Percentiles rank a stretch among this genome's conserved stretches.
These are phyloP conservation scores for Claviceps quebecensis DNA, from an alignment of 2,329 filamentous ascomycete species.

Conservation along the genomic window DNA sequence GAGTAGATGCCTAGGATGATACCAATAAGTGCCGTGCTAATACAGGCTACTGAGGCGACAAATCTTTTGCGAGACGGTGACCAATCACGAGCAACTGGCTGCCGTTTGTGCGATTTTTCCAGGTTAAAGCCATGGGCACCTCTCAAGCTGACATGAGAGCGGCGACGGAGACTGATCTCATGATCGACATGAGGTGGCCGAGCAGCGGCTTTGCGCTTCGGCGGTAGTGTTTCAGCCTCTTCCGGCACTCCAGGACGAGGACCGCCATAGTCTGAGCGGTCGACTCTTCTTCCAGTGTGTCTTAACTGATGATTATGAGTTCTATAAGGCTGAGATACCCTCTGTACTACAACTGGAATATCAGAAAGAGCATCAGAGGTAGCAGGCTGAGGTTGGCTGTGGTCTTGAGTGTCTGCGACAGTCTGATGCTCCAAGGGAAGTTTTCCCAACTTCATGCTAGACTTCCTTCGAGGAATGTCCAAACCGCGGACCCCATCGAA, in stretches of 20 bases:
- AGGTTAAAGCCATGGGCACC: conserved; percentile 37
- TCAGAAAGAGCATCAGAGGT: neutral
- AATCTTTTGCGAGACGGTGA: conserved; percentile 51
- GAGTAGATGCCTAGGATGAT: conserved; percentile 63
- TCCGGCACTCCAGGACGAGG: conserved; percentile 6
- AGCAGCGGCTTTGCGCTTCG: conserved; percentile 13
- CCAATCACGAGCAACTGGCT: conserved; percentile 62
- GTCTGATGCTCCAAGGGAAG: neutral
- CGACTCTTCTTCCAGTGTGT: neutral
- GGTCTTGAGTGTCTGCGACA: neutral
- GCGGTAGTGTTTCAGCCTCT: conserved; percentile 11
- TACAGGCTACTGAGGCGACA: conserved; percentile 53
- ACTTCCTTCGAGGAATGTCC: conserved; percentile 6
- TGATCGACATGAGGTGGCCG: conserved; percentile 16
- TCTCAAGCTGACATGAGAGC: conserved; percentile 39
- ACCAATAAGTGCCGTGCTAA: conserved; percentile 59
- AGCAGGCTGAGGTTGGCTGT: too few species aligned
- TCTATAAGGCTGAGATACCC: neutral
- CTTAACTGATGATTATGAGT: neutral
- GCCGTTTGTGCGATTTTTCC: conserved; percentile 39
- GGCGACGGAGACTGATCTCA: conserved; percentile 31
- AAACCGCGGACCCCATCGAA: neutral
- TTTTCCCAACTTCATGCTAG: conserved; percentile 6
- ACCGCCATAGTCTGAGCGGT: neutral
- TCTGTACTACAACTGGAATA: too few species aligned